Conservation (phyloP, 2,329 filamentous ascomycete genomes). For the Arthroderma sp. region DNA sequence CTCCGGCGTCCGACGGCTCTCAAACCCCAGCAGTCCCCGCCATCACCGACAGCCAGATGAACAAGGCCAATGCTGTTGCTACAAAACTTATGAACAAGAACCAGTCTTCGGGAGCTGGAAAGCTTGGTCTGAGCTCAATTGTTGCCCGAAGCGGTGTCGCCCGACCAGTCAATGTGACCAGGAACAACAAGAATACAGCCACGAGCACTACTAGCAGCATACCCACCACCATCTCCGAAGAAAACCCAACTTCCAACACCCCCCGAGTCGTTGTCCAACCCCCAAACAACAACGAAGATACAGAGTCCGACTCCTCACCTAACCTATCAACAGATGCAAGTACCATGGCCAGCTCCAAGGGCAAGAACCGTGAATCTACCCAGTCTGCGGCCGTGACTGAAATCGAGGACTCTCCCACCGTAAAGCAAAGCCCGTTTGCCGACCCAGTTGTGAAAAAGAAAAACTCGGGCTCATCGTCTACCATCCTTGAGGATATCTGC, state of each 20-base stretch:
- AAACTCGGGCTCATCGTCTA: constrained; percentile 10
- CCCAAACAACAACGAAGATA: background rate
- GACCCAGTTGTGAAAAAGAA: constrained; percentile 9
- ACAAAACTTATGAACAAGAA: constrained; percentile 7
- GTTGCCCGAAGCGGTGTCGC: constrained; percentile 32
- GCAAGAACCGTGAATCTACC: constrained; percentile 12
- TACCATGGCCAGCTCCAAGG: constrained; percentile 8
- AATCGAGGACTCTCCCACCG: constrained; percentile 17
- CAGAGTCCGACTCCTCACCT: background rate
- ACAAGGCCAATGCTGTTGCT: constrained; percentile 24
- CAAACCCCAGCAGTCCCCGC: constrained; percentile 57
- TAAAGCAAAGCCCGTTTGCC: constrained; percentile 16
- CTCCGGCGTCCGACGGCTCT: constrained; percentile 31
- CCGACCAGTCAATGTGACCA: constrained; percentile 33
- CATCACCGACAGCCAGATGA: constrained; percentile 43
- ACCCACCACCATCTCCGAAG: constrained; percentile 19
- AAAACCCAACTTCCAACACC: constrained; percentile 8
- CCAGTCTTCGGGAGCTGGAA: background rate
- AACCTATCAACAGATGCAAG: constrained; percentile 11
- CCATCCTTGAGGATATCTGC: constrained; percentile 3
- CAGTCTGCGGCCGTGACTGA: constrained; percentile 16
- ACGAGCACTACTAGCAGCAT: constrained; percentile 17
- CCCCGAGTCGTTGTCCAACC: background rate
- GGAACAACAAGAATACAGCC: constrained; percentile 7
- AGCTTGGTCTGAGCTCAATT: constrained; percentile 24